Base-by-base conservation (phyloP, 768 basidiomycete species). In the Chiua virens region DNA sequence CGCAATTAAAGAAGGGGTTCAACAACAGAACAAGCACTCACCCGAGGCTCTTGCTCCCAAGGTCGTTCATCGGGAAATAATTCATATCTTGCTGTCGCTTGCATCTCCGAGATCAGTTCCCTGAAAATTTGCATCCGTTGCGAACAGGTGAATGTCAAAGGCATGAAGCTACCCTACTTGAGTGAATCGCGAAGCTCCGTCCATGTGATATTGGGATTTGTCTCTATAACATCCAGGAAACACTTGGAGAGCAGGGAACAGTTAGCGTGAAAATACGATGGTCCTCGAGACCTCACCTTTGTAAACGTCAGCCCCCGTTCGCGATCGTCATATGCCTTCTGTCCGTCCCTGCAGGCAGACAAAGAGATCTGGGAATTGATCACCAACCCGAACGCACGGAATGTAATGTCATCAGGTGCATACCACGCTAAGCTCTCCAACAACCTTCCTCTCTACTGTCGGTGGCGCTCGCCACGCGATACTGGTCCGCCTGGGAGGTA, bases 31-130 rank as follows among this genome's bases (percentile, higher is more conserved):
- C 15, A 14, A 30, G 10, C 13, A 48, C 64, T 61, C 42, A 66
- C 64, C 22, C 59, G 58, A 8, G 64, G 64, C 13, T 48, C 45
- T 42, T 65, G 64, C 9, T 17, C 9, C 40, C 56, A 59, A 35
- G 11, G 11, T 30, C n/a, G n/a, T 30, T 30, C 30, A 30, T 14
- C 30, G 10, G n/a, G n/a, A n/a, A n/a, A n/a, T n/a, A n/a, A 30
- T 2, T 62, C 57, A 5, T 63, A 63, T 20, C 30, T n/a, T n/a
- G n/a, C n/a, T n/a, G n/a, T 43, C 11, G 3, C 30, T 30, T 30
- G 50, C 34, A 64, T 59, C n/a, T 55, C 57, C 4, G 45, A 45
- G 17, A 65, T 3, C 17, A 54, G 27, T 28, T 32, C 55, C 13
- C 63, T 64, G 41, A 15, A 23, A 13, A 20, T 11, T 20, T 13